Conservation (phyloP, 2,329 filamentous ascomycete genomes). For the Fusarium heterosporum region DNA sequence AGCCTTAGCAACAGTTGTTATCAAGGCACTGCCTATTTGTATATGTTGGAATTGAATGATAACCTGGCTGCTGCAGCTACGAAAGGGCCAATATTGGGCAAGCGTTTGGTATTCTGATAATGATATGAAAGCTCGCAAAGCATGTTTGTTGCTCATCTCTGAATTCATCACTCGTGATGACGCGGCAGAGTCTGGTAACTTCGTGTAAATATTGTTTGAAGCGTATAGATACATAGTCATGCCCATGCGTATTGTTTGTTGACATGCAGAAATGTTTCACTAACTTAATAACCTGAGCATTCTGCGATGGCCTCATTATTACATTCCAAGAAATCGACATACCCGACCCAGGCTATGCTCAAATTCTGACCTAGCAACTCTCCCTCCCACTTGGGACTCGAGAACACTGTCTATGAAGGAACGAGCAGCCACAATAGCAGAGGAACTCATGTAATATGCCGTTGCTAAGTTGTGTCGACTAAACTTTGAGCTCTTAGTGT, state of each 20-base stretch:
- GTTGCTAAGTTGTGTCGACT: neutral
- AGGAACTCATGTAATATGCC: neutral
- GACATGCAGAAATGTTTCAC: constrained; percentile 28
- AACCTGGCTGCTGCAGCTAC: neutral
- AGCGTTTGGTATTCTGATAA: neutral
- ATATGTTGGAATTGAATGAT: neutral
- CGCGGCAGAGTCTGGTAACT: neutral
- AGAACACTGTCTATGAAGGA: neutral
- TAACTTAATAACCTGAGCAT: neutral
- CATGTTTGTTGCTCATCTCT: neutral
- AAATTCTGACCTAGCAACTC: constrained; percentile 11
- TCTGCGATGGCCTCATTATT: constrained; percentile 7
- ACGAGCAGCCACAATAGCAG: neutral
- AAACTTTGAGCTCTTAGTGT: neutral
- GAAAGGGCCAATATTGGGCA: neutral
- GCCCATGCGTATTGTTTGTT: neutral
- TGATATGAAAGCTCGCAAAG: neutral
- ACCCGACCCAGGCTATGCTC: neutral
- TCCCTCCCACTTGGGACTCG: neutral
- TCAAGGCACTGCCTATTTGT: neutral
- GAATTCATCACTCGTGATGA: neutral
- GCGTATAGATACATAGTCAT: neutral
- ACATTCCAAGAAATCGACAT: constrained; percentile 25
- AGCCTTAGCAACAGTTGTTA: neutral
- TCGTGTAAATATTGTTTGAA: neutral